phyloP scores from a whole-genome alignment of 1,284 basidiomycete genomes.

The Ceratobasidium theobromae region DNA sequence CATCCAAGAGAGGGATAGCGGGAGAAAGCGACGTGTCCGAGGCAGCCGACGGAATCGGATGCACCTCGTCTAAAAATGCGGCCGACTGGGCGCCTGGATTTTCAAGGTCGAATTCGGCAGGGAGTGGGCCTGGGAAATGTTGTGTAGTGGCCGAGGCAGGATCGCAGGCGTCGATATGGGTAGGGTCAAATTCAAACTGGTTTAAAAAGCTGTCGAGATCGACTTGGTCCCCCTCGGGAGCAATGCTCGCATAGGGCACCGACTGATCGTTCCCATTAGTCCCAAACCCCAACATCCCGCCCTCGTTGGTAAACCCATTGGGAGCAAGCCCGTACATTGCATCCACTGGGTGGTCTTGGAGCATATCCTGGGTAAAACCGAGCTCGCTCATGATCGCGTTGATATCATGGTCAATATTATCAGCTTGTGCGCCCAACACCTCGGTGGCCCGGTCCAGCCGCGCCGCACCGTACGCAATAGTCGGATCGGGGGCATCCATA shows the following conservation, averaged over 20 bases:
- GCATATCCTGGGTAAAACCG: conserved; percentile 41
- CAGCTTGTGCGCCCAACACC: conserved; percentile 45
- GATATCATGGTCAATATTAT: conserved; percentile 49
- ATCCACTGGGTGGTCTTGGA: conserved; percentile 25
- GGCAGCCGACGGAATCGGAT: background rate
- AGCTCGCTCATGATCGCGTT: conserved; percentile 48
- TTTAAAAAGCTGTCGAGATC: conserved; percentile 33
- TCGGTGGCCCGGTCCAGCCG: conserved; percentile 43
- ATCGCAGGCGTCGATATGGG: background rate
- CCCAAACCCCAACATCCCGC: no score
- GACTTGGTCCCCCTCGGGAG: conserved; percentile 20
- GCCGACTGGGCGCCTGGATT: conserved; percentile 22
- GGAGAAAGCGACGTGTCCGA: conserved; percentile 28
- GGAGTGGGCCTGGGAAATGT: background rate
- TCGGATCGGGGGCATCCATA: background rate
- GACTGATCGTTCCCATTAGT: no score
- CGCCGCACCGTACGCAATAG: background rate
- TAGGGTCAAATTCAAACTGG: conserved; percentile 22
- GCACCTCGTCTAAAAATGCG: conserved; percentile 25
- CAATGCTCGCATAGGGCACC: conserved; percentile 16
- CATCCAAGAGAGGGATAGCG: conserved; percentile 22
- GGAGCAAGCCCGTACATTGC: background rate
- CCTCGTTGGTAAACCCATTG: background rate
- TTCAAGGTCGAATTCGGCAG: conserved; percentile 30
- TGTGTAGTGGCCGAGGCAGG: background rate